Evolutionary conservation across 495 filamentous ascomycete species (phyloP), one percentile per base, ranked within the genome.

Genomic region (Elaphomyces granulatus): DNA sequence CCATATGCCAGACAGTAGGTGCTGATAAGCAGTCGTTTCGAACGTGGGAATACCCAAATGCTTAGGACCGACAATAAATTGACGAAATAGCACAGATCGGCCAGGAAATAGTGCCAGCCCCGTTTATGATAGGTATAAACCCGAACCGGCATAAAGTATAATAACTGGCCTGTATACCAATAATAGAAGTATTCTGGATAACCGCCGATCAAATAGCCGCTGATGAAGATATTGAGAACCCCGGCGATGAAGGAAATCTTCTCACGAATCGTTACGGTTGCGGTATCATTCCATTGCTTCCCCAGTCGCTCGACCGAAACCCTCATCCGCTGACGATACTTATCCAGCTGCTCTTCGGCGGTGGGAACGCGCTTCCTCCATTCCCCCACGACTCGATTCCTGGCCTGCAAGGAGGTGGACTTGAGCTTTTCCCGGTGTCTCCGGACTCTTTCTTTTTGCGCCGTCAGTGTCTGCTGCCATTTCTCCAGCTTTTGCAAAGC

Each of bases 71-170:
- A 66, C 34, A 98, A 72, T 33, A 95, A 58, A 57, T 98, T 98
- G 64, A 93, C 86, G 49, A 96, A 98, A 61, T 98, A 98, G 60
- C 90, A 98, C 30, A 96, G 76, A 56, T 96, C 90, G 44, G 86
- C 87, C 30, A 98, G 59, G 63, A 98, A 98, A 64, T 98, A 98
- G 60, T 98, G 90, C 48, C 87, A 95, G 19, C 87, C 90, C 36
- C 75, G 77, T 47, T 77, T 75, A 46, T 83, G 83, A 64, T 98
- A 98, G 39, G 80, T 81, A 59, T 83, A 92, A 54, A 73, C 88
- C 17, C 90, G 81, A 49, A 96, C 81, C 14, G 90, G 90, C 88
- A 96, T 94, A 57, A 93, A 98, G 59, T 94, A 94, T 40, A 75
- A 56, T 32, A 92, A 69, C 55, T 93, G 85, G 3, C 58, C 64